phyloP scores from a whole-genome alignment of 345 rosid genomes.

The Eucalyptus grandis region DNA sequence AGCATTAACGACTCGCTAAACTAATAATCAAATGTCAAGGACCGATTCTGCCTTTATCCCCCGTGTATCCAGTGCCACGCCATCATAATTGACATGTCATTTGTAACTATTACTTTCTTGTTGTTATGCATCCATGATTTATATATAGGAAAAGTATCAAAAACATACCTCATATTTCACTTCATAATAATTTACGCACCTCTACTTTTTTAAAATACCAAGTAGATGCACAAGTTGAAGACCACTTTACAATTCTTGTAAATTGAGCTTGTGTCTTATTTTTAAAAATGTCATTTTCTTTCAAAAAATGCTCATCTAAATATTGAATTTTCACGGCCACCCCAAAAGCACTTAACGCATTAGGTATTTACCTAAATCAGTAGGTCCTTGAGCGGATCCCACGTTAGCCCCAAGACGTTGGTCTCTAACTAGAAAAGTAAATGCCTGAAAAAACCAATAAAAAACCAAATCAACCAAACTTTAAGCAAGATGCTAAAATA shows the following conservation, averaged over 20 bases:
- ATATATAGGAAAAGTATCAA: not conserved
- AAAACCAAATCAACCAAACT: not conserved
- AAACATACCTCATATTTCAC: not conserved
- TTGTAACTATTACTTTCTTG: not conserved
- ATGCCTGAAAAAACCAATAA: not conserved
- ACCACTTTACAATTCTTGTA: not conserved
- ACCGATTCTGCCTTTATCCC: rapidly evolving
- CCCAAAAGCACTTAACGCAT: not conserved
- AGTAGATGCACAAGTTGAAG: not conserved
- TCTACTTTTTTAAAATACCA: not conserved
- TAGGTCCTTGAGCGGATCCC: no score
- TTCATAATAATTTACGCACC: not conserved
- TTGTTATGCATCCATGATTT: not conserved
- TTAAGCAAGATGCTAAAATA: not conserved
- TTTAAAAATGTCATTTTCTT: not conserved
- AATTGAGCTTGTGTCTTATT: not conserved
- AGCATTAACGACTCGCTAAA: not conserved
- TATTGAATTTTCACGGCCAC: not conserved
- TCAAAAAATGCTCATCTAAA: not conserved
- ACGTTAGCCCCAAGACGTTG: no score
- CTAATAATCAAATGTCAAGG: not conserved
- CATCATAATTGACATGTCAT: not conserved
- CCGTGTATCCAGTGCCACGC: no score
- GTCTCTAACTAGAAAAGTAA: no score
- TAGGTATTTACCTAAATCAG: no score